Evolutionary conservation across 73 alveolate genomes (phyloP), one percentile per base, ranked within the genome.

Genomic region (Blepharisma japonicum): DNA sequence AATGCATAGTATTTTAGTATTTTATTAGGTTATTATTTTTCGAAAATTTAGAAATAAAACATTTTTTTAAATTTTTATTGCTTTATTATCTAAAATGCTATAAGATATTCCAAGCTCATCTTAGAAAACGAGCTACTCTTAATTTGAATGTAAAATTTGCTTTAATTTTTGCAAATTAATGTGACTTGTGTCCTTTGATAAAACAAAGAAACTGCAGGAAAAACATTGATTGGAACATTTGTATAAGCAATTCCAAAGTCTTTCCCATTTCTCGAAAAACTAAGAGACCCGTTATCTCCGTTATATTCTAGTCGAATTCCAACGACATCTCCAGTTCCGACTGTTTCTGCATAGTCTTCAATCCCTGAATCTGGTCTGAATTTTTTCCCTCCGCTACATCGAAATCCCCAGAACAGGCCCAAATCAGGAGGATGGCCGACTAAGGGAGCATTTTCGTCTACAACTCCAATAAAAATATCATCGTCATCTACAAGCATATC

Each of bases 381-480:
- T 51, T 78, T 82, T 7, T 68, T 32, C 6, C 81, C 82, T 25
- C 82, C 68, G n/a, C 54, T 39, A n/a, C 89, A 82, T 38, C 77
- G 54, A 56, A 68, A 82, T 6, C 87, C 89, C 71, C 84, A 82
- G 84, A 82, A 82, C 53, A 55, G 61, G 6, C 87, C 82, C n/a
- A 68, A 45, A 0, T 54, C 54, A 55, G 81, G 77, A 6, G 84
- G 77, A 7, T 53, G 27, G 9, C 51, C 72, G 25, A 68, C 56
- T 27, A 79, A 70, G 32, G 56, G 78, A 27, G 76, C 51, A 18
- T 54, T 81, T 32, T 78, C 76, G 39, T 72, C 54, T 6, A 83
- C 89, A 38, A 82, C 84, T 55, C 89, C 89, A 39, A 82, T 56
- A 61, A 82, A 77, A 39, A 82, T 55, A 6, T 82, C 89, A 55